A percentile compares a stretch with the other conserved stretches of the same genome.
Evolutionary conservation across 495 filamentous ascomycete genomes (phyloP).

Genomic region (Trypethelium eluteriae): DNA sequence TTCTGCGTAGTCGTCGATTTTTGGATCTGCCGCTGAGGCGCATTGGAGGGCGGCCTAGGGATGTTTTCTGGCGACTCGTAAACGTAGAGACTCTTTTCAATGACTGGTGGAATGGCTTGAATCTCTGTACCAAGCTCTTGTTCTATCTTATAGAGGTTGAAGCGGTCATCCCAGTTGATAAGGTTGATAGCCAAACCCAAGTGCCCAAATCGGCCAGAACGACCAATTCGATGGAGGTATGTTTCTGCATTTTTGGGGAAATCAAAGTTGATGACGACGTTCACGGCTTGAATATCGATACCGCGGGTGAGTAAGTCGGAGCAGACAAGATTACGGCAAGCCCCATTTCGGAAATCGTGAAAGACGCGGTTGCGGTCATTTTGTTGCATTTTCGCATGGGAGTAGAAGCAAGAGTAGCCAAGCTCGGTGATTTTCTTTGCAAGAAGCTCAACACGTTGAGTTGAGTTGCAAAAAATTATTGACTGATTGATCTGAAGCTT

Average conservation of each 20-base stretch:
- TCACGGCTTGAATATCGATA: conserved; percentile 99
- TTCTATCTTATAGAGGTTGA: conserved; percentile 98
- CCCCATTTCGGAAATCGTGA: conserved; percentile 97
- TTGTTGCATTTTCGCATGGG: conserved; percentile 97
- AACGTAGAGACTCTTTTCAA: conserved; percentile 97
- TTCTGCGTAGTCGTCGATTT: neutral
- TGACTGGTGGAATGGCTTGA: conserved; percentile 82
- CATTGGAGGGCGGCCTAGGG: conserved; percentile 60
- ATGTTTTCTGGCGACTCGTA: conserved; percentile 95
- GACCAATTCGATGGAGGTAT: conserved; percentile 96
- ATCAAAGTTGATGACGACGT: conserved; percentile 99
- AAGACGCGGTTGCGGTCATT: conserved; percentile 95
- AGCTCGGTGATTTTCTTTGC: conserved; percentile 99
- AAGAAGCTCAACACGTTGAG: conserved; percentile 91
- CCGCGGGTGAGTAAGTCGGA: conserved; percentile 95
- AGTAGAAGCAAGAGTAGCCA: conserved; percentile 99
- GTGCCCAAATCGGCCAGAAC: conserved; percentile 94
- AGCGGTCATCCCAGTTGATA: conserved; percentile 98
- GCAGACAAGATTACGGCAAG: conserved; percentile 95
- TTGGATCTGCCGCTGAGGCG: conserved; percentile 17
- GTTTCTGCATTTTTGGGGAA: conserved; percentile 99
- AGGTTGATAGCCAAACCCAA: conserved; percentile 96
- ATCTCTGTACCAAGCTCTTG: conserved; percentile 97
- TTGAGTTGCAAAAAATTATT: conserved; percentile 99
- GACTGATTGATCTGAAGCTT: conserved; percentile 99